Percentiles rank a stretch among this genome's conserved stretches.
Conservation (phyloP, 495 filamentous ascomycete species). For the Talaromyces trachyspermus region DNA sequence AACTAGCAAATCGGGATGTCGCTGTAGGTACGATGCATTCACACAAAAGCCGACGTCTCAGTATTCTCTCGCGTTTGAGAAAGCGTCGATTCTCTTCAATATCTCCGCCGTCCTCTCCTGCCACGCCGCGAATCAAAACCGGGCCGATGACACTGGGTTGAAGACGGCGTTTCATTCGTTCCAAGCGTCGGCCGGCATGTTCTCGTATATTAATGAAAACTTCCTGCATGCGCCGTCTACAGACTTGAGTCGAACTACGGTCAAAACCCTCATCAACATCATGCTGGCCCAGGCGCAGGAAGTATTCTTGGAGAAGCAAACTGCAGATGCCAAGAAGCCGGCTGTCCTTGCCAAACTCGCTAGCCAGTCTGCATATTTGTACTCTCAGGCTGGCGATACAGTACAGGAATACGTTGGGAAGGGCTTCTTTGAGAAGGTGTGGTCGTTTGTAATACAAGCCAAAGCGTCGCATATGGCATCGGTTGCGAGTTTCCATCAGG, state of each 20-base stretch:
- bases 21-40: slow-evolving; percentile 88
- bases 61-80: slow-evolving; percentile 94
- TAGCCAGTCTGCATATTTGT: slow-evolving; percentile 81
- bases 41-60: slow-evolving; percentile 93
- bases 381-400: slow-evolving; percentile 78
- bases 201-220: slow-evolving; percentile 99
- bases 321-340: slow-evolving; percentile 86
- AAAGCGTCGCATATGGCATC: slow-evolving; percentile 83
- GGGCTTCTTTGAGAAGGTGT: slow-evolving; percentile 92
- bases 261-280: slow-evolving; percentile 86
- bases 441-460: slow-evolving; percentile 76
- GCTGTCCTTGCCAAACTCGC: slow-evolving; percentile 89
- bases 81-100: slow-evolving; percentile 99
- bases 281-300: slow-evolving; percentile 95
- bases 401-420: slow-evolving; percentile 88
- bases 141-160: slow-evolving; percentile 83
- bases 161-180: slow-evolving; percentile 98
- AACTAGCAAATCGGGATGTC: slow-evolving; percentile 2
- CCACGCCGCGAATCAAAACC: slow-evolving; percentile 88
- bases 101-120: slow-evolving; percentile 96
- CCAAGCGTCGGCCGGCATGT: slow-evolving; percentile 97
- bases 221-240: slow-evolving; percentile 95
- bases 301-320: slow-evolving; percentile 94
- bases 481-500: slow-evolving; percentile 89
- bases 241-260: slow-evolving; percentile 87